A percentile compares a stretch with the other conserved stretches of the same genome.
These are phyloP conservation scores for Tetrahymena malaccensis DNA, from an alignment of 73 alveolate genomes.

Conservation along the genomic window DNA sequence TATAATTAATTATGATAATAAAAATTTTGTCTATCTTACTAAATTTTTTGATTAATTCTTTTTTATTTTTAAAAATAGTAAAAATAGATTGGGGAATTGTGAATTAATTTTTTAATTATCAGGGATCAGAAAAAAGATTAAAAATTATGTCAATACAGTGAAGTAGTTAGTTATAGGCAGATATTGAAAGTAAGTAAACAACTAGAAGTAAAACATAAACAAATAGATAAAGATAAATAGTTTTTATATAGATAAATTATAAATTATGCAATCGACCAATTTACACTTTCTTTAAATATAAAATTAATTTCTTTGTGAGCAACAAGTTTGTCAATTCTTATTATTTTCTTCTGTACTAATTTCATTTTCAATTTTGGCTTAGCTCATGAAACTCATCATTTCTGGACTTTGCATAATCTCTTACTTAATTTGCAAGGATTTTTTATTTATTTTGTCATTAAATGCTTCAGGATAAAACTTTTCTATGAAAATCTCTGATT, in stretches of 20 bases:
- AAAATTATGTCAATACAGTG: background rate
- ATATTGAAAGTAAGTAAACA: too few species aligned
- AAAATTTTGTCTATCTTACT: background rate
- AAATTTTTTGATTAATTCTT: background rate
- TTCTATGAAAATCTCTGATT: background rate
- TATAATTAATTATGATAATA: too few species aligned
- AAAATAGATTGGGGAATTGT: background rate
- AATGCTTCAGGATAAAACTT: background rate
- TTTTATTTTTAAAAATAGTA: too few species aligned
- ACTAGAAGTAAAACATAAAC: background rate
- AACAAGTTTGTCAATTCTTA: background rate
- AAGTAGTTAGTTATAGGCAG: too few species aligned
- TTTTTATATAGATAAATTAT: too few species aligned
- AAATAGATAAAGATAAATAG: too few species aligned
- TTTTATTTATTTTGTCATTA: background rate
- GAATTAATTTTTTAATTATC: too few species aligned
- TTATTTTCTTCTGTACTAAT: background rate
- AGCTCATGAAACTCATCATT: too few species aligned
- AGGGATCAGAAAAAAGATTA: background rate
- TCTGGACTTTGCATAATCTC: background rate
- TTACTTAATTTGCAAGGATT: background rate
- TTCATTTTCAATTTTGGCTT: background rate
- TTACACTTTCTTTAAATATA: background rate
- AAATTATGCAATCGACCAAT: too few species aligned
- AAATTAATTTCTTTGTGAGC: too few species aligned